Conservation (phyloP, 257 asterid species). For the Vinca minor region DNA sequence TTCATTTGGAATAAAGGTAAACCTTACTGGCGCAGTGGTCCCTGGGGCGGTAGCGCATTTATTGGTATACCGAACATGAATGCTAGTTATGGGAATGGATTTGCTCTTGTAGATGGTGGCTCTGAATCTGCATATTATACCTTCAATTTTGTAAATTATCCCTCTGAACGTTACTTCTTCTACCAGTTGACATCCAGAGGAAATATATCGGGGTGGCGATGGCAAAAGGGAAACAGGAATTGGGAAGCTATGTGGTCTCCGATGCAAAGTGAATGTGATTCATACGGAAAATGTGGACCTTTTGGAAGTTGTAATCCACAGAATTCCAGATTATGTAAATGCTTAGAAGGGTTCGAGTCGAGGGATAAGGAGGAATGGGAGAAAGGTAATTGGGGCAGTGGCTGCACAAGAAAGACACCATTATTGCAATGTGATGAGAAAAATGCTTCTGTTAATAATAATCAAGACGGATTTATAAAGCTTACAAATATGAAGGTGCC, state of each 20-base stretch:
- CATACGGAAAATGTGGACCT: slow-evolving; percentile 35
- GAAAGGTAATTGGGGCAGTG: slow-evolving; percentile 41
- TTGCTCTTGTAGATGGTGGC: slow-evolving; percentile 1
- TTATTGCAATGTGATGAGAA: slow-evolving; percentile 30
- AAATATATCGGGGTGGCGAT: neutral
- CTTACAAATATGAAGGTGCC: no score
- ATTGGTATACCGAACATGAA: slow-evolving; percentile 14
- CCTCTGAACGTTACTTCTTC: neutral
- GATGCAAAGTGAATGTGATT: neutral
- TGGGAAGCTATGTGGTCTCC: slow-evolving; percentile 11
- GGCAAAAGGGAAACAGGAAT: neutral
- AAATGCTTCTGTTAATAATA: slow-evolving; percentile 20
- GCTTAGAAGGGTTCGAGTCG: slow-evolving; percentile 44
- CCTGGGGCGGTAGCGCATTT: slow-evolving; percentile 25
- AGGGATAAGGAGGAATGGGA: slow-evolving; percentile 45
- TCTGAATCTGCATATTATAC: slow-evolving; percentile 4
- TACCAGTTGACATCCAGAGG: slow-evolving; percentile 17
- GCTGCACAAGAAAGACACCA: slow-evolving; percentile 38
- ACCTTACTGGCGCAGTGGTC: slow-evolving; percentile 41
- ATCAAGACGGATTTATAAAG: slow-evolving; percentile 39
- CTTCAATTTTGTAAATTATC: neutral
- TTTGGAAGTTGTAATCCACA: slow-evolving; percentile 40
- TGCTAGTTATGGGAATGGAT: no score
- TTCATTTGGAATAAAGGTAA: slow-evolving; percentile 26
- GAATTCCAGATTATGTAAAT: slow-evolving; percentile 33